Evolutionary conservation across 1,284 basidiomycete genomes (phyloP).

Genomic region (Melampsora larici-populina): DNA sequence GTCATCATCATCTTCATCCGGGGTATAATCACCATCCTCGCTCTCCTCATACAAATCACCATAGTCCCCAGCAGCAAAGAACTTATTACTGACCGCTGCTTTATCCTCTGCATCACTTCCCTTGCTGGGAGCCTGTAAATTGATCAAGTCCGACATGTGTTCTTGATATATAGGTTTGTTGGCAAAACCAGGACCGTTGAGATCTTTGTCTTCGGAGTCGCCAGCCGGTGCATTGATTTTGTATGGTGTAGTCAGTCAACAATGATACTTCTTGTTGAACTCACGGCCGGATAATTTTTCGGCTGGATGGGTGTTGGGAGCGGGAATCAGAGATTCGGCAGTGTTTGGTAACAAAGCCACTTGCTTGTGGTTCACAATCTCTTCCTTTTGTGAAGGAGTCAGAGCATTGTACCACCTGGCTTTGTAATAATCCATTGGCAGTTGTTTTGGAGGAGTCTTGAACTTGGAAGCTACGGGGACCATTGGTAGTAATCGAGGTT

Average conservation of each 20-base stretch:
- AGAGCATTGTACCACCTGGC: background rate
- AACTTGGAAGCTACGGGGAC: background rate
- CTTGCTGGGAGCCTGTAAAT: background rate
- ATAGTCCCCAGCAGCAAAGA: constrained; percentile 8
- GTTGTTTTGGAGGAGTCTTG: background rate
- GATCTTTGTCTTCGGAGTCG: background rate
- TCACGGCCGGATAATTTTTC: background rate
- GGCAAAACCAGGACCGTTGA: background rate
- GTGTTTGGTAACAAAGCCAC: background rate
- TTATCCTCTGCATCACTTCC: constrained; percentile 1
- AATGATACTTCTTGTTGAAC: background rate
- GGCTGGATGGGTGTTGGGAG: background rate
- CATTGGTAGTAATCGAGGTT: background rate
- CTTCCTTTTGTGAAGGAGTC: background rate
- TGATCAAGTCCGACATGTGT: background rate
- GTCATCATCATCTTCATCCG: background rate
- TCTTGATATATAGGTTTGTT: background rate
- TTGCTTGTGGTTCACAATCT: background rate
- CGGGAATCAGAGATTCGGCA: no score
- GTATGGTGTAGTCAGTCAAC: no score
- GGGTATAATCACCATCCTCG: background rate
- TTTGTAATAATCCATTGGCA: background rate
- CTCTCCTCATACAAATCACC: constrained; percentile 14
- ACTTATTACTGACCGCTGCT: no score
- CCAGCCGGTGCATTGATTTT: no score